phyloP scores from a whole-genome alignment of 2,329 filamentous ascomycete species.

The Trichoderma pleuroti region DNA sequence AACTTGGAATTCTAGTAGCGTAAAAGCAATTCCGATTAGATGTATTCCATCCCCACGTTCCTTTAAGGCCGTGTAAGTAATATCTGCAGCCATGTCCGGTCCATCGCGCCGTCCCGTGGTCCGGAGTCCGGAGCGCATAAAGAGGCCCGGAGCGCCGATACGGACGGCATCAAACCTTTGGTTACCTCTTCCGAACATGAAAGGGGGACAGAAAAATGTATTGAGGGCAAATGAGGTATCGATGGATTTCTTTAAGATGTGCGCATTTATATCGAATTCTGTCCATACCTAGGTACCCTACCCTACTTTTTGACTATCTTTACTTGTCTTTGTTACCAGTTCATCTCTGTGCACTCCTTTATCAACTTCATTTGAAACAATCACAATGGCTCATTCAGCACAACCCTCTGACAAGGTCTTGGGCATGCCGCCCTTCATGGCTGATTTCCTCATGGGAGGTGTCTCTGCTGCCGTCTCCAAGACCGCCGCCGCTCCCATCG shows the following conservation, averaged over 20 bases:
- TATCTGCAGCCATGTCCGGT: background rate
- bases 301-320: background rate
- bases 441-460: constrained; percentile 1
- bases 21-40: background rate
- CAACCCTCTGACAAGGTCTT: background rate
- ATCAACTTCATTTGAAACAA: background rate
- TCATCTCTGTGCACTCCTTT: background rate
- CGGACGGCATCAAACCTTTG: background rate
- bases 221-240: background rate
- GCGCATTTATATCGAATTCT: background rate
- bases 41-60: background rate
- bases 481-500: constrained; percentile 4
- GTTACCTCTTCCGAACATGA: background rate
- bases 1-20: background rate
- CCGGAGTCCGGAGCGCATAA: background rate
- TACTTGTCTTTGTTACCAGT: background rate
- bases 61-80: background rate
- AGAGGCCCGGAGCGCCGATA: background rate
- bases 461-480: constrained; percentile 10
- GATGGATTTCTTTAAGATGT: background rate
- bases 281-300: background rate
- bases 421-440: background rate
- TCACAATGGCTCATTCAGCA: background rate
- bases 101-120: background rate
- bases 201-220: too few relatives aligned